Evolutionary conservation across 495 filamentous ascomycete species (phyloP).

Genomic region (Letharia columbiana): DNA sequence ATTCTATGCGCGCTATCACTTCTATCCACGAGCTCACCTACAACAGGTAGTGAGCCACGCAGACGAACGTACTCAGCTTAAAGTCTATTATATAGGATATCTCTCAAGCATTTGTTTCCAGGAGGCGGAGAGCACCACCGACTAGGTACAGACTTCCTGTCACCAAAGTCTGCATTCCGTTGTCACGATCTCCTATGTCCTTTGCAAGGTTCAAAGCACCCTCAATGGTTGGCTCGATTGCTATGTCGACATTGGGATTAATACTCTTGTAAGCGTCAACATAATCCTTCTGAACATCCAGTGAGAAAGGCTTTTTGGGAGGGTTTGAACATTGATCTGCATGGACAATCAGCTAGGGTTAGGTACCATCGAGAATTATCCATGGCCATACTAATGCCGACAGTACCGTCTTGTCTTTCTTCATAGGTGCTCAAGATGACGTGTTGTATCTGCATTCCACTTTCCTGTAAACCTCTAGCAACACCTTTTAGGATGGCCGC

Average conservation of each 20-base stretch:
- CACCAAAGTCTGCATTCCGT: conserved; percentile 41
- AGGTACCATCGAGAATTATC: background rate
- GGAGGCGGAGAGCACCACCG: conserved; percentile 43
- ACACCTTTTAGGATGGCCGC: conserved; percentile 28
- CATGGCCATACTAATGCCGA: conserved; percentile 22
- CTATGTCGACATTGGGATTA: conserved; percentile 26
- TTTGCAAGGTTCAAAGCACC: conserved; percentile 30
- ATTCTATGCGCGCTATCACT: too few species aligned
- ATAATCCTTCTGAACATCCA: conserved; percentile 28
- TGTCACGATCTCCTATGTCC: conserved; percentile 22
- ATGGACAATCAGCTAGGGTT: conserved; percentile 8
- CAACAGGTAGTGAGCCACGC: too few species aligned
- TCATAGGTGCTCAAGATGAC: conserved; percentile 33
- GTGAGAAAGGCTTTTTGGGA: conserved; percentile 21
- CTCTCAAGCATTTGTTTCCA: conserved; percentile 16
- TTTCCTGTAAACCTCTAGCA: conserved; percentile 26
- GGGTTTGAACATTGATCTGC: conserved; percentile 29
- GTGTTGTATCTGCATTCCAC: conserved; percentile 26
- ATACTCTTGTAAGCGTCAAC: conserved; percentile 25
- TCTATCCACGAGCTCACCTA: too few species aligned
- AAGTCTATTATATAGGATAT: too few species aligned
- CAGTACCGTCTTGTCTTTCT: conserved; percentile 27
- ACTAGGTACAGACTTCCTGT: conserved; percentile 58
- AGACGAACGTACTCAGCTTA: too few species aligned
- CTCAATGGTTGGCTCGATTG: conserved; percentile 28